These are phyloP conservation scores for Gleditsia sinensis DNA, from an alignment of 306 rosid genomes.

Conservation along the genomic window DNA sequence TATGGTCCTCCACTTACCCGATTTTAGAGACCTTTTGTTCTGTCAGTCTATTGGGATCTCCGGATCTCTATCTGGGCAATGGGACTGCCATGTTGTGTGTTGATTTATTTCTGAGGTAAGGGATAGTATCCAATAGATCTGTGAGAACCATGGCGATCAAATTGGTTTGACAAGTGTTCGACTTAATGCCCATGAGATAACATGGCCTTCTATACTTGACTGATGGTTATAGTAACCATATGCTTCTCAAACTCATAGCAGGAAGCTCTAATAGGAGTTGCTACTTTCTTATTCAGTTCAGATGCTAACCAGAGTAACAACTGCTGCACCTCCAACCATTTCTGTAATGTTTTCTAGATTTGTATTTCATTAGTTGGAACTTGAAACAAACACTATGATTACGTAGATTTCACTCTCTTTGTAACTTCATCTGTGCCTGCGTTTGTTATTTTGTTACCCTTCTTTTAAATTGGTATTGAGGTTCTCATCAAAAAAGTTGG, in stretches of 20 bases:
- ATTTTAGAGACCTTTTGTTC: not conserved
- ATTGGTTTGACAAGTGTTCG: not conserved
- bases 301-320: not conserved
- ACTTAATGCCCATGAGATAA: not conserved
- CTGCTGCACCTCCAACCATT: not conserved
- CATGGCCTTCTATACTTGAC: not conserved
- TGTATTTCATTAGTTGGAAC: not conserved
- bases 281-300: not conserved
- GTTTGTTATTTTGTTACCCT: conserved; percentile 6
- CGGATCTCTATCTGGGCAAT: not conserved
- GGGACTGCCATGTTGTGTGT: not conserved
- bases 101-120: not conserved
- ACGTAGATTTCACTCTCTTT: not conserved
- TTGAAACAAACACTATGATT: not conserved
- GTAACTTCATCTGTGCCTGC: conserved; percentile 4
- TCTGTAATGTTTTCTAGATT: not conserved
- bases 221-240: not conserved
- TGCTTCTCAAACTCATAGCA: not conserved
- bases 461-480: conserved; percentile 33
- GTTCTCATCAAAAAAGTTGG: conserved; percentile 35
- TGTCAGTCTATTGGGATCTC: not conserved
- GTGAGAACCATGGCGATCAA: not conserved
- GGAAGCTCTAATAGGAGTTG: not conserved
- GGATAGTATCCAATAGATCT: not conserved
- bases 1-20: not conserved